Conservation (phyloP, 164 flowering plant species). For the Umbilicus rupestris region DNA sequence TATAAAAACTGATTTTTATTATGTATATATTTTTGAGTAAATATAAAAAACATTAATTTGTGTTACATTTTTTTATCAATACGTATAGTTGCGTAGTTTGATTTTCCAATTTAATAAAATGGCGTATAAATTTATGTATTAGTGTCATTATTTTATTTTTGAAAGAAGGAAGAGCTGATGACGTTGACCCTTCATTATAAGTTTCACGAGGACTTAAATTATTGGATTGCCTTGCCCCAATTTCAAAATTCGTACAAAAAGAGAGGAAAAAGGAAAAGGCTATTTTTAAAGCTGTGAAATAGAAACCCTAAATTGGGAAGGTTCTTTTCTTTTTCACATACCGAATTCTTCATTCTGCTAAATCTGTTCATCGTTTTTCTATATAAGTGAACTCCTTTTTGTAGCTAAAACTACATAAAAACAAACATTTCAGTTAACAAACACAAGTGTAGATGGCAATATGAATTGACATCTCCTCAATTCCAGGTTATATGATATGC, state of each 20-base stretch:
- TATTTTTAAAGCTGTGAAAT: background rate
- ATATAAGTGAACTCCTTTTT: background rate
- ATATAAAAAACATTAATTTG: too few relatives aligned
- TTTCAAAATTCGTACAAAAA: background rate
- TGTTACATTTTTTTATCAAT: too few relatives aligned
- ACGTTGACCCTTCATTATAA: background rate
- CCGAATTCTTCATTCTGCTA: too few relatives aligned
- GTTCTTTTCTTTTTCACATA: too few relatives aligned
- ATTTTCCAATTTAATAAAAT: too few relatives aligned
- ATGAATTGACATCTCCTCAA: background rate
- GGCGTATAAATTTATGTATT: background rate
- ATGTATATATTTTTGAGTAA: too few relatives aligned
- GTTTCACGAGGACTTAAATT: constrained; percentile 3
- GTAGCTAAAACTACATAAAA: background rate
- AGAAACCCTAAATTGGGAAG: background rate
- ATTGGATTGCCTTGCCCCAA: background rate
- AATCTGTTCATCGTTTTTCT: background rate
- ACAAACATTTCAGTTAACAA: background rate
- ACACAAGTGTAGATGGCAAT: background rate
- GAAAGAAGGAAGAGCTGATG: background rate
- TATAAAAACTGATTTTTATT: too few relatives aligned
- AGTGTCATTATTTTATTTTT: background rate
- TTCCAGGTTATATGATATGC: background rate
- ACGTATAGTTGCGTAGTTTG: too few relatives aligned
- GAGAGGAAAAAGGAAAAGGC: background rate